These are phyloP conservation scores for Podaxis rugospora DNA, from an alignment of 768 basidiomycete species.

Conservation along the genomic window DNA sequence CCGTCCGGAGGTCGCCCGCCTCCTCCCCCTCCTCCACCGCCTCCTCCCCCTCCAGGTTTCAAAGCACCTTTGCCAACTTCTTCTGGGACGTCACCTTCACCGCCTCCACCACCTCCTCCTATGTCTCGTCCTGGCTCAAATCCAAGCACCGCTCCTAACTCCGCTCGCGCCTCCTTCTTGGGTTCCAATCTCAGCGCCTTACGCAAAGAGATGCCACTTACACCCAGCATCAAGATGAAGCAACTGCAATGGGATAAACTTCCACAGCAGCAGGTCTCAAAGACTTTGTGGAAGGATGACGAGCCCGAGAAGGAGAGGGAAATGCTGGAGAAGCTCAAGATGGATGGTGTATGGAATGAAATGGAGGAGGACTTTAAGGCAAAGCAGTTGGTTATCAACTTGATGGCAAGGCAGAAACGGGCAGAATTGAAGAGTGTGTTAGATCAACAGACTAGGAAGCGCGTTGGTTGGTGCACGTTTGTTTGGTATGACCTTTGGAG, in stretches of 20 bases:
- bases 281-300: slow-evolving; percentile 84
- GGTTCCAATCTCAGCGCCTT: slow-evolving; percentile 54
- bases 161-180: slow-evolving; percentile 57
- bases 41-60: slow-evolving; percentile 27
- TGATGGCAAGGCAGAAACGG: slow-evolving; percentile 81
- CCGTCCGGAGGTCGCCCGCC: slow-evolving; percentile 20
- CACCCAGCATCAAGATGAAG: slow-evolving; percentile 91
- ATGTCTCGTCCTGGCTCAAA: slow-evolving; percentile 21
- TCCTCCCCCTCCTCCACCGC: slow-evolving; percentile 19
- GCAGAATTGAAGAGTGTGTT: slow-evolving; percentile 91
- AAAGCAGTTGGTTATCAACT: slow-evolving; percentile 87
- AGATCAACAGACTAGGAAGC: slow-evolving; percentile 87
- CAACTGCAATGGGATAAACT: slow-evolving; percentile 99
- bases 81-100: slow-evolving; percentile 26
- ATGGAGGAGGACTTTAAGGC: slow-evolving; percentile 99
- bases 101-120: slow-evolving; percentile 30
- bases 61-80: slow-evolving; percentile 14
- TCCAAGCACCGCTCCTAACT: slow-evolving; percentile 36
- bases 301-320: slow-evolving; percentile 65
- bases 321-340: slow-evolving; percentile 76
- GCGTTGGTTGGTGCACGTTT: slow-evolving; percentile 64
- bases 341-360: slow-evolving; percentile 87
- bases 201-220: slow-evolving; percentile 83
- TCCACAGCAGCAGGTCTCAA: slow-evolving; percentile 78
- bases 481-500: not conserved